Conservation (phyloP, 208 protist genomes). For the Acanthamoeba lenticulata region DNA sequence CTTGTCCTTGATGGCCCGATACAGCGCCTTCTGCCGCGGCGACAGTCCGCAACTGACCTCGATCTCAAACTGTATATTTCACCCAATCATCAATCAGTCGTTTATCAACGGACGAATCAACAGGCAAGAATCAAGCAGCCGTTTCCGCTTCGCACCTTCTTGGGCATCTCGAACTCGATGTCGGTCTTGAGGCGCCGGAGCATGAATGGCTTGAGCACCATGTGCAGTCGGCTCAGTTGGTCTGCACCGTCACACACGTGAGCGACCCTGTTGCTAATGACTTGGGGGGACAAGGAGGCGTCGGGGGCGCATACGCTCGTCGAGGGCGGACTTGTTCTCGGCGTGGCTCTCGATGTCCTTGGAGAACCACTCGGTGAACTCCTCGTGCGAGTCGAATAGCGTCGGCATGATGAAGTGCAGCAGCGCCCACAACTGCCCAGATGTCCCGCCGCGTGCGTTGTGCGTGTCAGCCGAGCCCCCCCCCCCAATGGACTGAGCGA, state of each 20-base stretch:
- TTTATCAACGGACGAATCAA: too few species aligned
- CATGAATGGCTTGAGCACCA: conserved; percentile 96
- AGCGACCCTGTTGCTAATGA: not conserved
- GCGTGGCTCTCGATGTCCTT: conserved; percentile 88
- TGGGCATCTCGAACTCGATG: conserved; percentile 92
- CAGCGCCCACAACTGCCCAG: conserved; percentile 88
- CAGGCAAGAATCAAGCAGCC: not conserved
- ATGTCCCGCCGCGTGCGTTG: conserved; percentile 63
- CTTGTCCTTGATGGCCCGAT: conserved; percentile 66
- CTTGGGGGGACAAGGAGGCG: not conserved
- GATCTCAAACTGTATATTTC: conserved; percentile 62
- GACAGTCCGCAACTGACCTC: conserved; percentile 71
- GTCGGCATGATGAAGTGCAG: conserved; percentile 94
- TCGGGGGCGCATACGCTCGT: conserved; percentile 68
- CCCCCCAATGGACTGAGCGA: not conserved
- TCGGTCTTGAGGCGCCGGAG: conserved; percentile 95
- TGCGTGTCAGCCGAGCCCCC: not conserved
- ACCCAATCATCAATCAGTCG: too few species aligned
- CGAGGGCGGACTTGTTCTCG: conserved; percentile 64
- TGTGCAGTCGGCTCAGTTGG: conserved; percentile 90
- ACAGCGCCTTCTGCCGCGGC: conserved; percentile 72
- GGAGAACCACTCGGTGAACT: conserved; percentile 91
- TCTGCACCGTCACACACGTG: conserved; percentile 29
- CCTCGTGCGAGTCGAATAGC: conserved; percentile 90
- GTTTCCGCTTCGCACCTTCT: conserved; percentile 89